Evolutionary conservation across 768 basidiomycete genomes (phyloP), one percentile per base, ranked within the genome.

Genomic region (Asterophora lycoperdoides): DNA sequence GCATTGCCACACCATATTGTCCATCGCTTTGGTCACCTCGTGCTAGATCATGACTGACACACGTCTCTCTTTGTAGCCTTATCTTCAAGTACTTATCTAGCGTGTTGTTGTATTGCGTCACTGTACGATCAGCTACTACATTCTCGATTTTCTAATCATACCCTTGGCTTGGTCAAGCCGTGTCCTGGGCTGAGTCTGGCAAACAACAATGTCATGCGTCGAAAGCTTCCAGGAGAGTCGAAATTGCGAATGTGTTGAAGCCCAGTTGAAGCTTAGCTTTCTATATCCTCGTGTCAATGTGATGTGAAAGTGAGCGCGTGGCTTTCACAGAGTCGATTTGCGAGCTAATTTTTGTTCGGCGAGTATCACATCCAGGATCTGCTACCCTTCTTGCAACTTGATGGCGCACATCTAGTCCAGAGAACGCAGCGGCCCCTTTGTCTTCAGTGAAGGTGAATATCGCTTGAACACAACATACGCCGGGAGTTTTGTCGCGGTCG

Each of bases 161-260:
- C 23, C 23, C 23, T 23, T 23, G 3, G 23, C 23, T 6, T 6
- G 74, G 72, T 7, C 64, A 66, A 38, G 80, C 73, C 1, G 70
- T 70, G 30, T 79, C 80, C 60, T 84, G 79, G 80, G n/a, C n/a
- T n/a, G 65, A 67, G 1, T 63, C 67, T 5, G 57, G 58, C 8
- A 69, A 69, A 26, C 63, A 67, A 17, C 59, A 59, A 13, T 55
- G 60, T 3, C 66, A 66, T 5, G 66, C 58, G n/a, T 42, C 68
- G 75, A 19, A 56, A 62, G 34, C 60, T 81, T 11, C 67, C 70
- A 43, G 80, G 83, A 6, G 80, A 83, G 60, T 84, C 20, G 69
- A 75, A 14, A 64, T 81, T n/a, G 66, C 68, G 46, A 73, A 63
- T 53, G 59, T 56, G 13, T 44, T 75, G 42, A 81, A 75, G 55